phyloP scores from a whole-genome alignment of 805 yeast genomes.

The Ogataea pini region DNA sequence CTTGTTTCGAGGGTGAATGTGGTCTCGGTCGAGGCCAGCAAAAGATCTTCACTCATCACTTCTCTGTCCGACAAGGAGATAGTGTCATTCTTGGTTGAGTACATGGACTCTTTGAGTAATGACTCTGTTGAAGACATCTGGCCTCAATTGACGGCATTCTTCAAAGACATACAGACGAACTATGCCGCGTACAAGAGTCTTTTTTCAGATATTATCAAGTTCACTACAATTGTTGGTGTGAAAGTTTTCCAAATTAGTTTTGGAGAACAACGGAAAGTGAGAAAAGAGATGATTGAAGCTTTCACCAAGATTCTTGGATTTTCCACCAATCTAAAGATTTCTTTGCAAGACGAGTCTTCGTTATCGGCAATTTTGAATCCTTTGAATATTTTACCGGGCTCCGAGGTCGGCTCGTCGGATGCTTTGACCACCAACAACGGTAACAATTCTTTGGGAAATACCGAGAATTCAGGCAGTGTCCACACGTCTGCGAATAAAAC shows the following conservation, averaged over 20 bases:
- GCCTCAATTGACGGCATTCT: conserved; percentile 54
- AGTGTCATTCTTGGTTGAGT: conserved; percentile 56
- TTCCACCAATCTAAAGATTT: conserved; percentile 26
- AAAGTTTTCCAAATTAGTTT: conserved; percentile 60
- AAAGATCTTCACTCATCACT: conserved; percentile 49
- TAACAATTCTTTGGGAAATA: not conserved
- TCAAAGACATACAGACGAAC: conserved; percentile 57
- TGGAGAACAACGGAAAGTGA: conserved; percentile 59
- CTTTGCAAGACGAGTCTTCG: conserved; percentile 21
- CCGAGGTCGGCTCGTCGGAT: conserved; percentile 17
- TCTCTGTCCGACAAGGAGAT: conserved; percentile 47
- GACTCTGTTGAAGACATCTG: conserved; percentile 84
- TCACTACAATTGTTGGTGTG: conserved; percentile 51
- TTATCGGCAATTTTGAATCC: conserved; percentile 26
- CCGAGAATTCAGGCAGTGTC: not conserved
- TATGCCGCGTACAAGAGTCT: conserved; percentile 48
- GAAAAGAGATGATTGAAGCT: conserved; percentile 48
- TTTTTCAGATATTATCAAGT: conserved; percentile 53
- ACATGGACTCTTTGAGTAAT: conserved; percentile 64
- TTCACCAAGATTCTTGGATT: conserved; percentile 28
- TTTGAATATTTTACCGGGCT: conserved; percentile 23
- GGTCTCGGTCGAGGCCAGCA: conserved; percentile 25
- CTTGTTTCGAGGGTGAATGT: conserved; percentile 49
- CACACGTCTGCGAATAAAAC: conserved; percentile 5
- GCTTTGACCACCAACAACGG: not conserved